A percentile compares a stretch with the other conserved stretches of the same genome.
Evolutionary conservation across 1,284 basidiomycete species (phyloP).

Genomic region (Malassezia yamatoensis): DNA sequence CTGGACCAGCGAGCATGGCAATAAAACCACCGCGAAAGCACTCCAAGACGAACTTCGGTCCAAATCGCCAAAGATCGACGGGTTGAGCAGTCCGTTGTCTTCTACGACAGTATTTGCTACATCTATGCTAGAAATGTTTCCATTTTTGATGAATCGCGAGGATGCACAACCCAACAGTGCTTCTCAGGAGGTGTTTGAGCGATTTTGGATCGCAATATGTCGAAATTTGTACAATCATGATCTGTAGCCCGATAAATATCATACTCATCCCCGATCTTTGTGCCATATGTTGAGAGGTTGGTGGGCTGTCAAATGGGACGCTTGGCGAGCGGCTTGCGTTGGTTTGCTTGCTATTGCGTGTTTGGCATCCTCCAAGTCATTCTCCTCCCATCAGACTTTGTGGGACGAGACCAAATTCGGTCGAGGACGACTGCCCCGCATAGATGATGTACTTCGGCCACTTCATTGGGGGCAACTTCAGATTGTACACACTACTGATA

Average conservation of each 20-base stretch:
- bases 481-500: constrained; percentile 69
- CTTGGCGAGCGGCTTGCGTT: no score
- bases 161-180: constrained; percentile 2
- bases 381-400: neutral
- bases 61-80: neutral
- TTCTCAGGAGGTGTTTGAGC: constrained; percentile 24
- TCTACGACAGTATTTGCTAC: neutral
- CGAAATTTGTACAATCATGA: constrained; percentile 36
- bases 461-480: constrained; percentile 69
- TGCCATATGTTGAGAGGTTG: neutral
- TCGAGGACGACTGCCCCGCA: constrained; percentile 28
- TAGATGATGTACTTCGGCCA: constrained; percentile 46
- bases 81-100: neutral
- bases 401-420: constrained; percentile 7
- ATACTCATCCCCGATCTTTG: neutral
- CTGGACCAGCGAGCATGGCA: neutral
- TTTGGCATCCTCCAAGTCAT: no score
- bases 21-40: constrained; percentile 1
- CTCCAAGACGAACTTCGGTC: neutral
- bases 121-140: constrained; percentile 12
- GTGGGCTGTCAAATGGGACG: no score
- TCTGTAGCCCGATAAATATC: constrained; percentile 14
- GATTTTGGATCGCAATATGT: constrained; percentile 45
- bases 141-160: constrained; percentile 12
- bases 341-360: no score